Conservation (phyloP, 1,284 basidiomycete genomes). For the Rhizoctonia solani region DNA sequence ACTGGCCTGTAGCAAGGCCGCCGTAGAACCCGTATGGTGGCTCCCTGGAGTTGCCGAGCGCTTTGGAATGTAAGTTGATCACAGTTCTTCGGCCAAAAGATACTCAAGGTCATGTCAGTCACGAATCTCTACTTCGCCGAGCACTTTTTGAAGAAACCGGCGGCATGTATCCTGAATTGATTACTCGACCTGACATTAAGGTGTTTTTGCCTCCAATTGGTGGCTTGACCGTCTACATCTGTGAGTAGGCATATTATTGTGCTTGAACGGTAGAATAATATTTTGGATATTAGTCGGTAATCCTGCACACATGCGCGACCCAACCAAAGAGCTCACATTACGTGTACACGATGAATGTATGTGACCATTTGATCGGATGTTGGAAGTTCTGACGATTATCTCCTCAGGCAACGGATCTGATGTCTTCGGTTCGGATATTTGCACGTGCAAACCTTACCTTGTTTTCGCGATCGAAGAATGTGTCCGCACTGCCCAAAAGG, state of each 20-base stretch:
- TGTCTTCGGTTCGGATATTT: slow-evolving; percentile 91
- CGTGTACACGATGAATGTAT: slow-evolving; percentile 93
- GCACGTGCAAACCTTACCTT: slow-evolving; percentile 93
- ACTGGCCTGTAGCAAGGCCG: slow-evolving; percentile 84
- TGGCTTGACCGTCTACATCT: slow-evolving; percentile 90
- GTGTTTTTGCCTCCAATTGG: slow-evolving; percentile 96
- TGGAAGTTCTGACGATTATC: slow-evolving; percentile 37
- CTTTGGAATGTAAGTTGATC: slow-evolving; percentile 75
- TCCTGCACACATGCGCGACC: slow-evolving; percentile 76
- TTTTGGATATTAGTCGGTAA: slow-evolving; percentile 65
- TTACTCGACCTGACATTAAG: slow-evolving; percentile 94
- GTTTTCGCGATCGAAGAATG: slow-evolving; percentile 94
- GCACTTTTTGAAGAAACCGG: slow-evolving; percentile 94
- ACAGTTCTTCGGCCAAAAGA: not conserved
- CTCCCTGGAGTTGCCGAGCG: slow-evolving; percentile 90
- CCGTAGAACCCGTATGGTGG: slow-evolving; percentile 93
- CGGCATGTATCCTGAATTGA: slow-evolving; percentile 95
- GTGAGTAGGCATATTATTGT: slow-evolving; percentile 49
- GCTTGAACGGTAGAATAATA: slow-evolving; percentile 34
- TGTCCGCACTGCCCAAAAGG: slow-evolving; percentile 81
- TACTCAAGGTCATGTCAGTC: slow-evolving; percentile 50
- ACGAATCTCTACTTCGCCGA: slow-evolving; percentile 81
- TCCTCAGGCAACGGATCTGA: slow-evolving; percentile 75
- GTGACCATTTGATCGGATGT: slow-evolving; percentile 46
- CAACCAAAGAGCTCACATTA: slow-evolving; percentile 84